Evolutionary conservation across 1,284 basidiomycete species (phyloP).

Genomic region (Puccinia hordei): DNA sequence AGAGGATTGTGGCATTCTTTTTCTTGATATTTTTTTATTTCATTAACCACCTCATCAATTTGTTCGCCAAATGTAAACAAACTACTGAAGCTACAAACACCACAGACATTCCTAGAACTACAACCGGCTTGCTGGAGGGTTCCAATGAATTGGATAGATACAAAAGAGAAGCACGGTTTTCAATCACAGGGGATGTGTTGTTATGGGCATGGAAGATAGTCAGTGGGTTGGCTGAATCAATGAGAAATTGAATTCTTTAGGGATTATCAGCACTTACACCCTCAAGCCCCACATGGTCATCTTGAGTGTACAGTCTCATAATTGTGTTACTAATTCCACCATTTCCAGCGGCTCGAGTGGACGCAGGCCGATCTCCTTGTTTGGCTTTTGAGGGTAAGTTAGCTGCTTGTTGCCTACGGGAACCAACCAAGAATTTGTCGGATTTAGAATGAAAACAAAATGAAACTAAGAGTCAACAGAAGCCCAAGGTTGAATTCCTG

Average conservation of each 20-base stretch:
- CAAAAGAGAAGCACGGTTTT: neutral
- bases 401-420: constrained; percentile 55
- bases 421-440: neutral
- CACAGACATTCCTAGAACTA: constrained; percentile 48
- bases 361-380: constrained; percentile 56
- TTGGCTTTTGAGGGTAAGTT: constrained; percentile 55
- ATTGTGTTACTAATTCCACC: constrained; percentile 60
- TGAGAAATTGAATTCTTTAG: neutral
- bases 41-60: constrained; percentile 51
- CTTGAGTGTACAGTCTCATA: constrained; percentile 59
- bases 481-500: too few species aligned
- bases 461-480: neutral
- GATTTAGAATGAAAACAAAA: neutral
- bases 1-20: neutral
- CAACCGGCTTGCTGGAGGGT: constrained; percentile 41
- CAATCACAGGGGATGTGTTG: neutral
- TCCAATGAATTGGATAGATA: neutral
- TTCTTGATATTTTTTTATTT: constrained; percentile 28
- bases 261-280: constrained; percentile 53
- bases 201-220: neutral
- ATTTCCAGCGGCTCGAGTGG: constrained; percentile 58
- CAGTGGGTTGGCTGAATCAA: neutral
- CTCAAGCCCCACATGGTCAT: constrained; percentile 59
- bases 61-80: constrained; percentile 49
- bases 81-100: constrained; percentile 49